These are phyloP conservation scores for Dryas integrifolia DNA, from an alignment of 331 rosid species.

Conservation along the genomic window DNA sequence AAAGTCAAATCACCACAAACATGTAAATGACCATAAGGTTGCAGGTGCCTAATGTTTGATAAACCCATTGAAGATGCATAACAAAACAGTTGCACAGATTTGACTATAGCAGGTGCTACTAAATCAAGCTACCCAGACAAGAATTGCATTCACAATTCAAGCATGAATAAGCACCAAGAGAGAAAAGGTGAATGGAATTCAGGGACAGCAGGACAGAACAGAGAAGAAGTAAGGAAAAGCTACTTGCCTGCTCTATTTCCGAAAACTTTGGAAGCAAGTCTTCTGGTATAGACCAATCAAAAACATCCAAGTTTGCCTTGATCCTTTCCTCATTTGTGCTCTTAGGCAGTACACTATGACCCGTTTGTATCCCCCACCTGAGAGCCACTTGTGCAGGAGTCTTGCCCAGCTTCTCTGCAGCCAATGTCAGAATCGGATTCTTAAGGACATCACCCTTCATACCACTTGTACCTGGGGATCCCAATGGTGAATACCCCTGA, in stretches of 20 bases:
- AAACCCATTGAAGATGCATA: neutral
- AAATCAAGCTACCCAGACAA: neutral
- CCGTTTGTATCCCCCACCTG: slow-evolving; percentile 65
- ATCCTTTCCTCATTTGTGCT: slow-evolving; percentile 53
- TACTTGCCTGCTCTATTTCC: slow-evolving; percentile 13
- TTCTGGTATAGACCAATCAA: slow-evolving; percentile 55
- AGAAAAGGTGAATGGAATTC: neutral
- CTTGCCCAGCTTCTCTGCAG: slow-evolving; percentile 55
- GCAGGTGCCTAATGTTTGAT: neutral
- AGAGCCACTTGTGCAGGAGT: slow-evolving; percentile 71
- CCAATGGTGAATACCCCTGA: slow-evolving; percentile 70
- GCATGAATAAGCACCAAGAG: neutral
- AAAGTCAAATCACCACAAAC: neutral
- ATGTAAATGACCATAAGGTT: neutral
- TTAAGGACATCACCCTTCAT: slow-evolving; percentile 40
- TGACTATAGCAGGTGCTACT: neutral
- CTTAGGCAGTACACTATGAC: slow-evolving; percentile 68
- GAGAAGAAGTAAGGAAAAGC: neutral
- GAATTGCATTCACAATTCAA: neutral
- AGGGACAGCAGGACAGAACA: neutral
- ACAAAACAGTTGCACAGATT: neutral
- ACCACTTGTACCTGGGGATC: slow-evolving; percentile 26
- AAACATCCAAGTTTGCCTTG: slow-evolving; percentile 49
- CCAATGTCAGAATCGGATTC: slow-evolving; percentile 33
- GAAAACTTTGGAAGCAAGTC: slow-evolving; percentile 46